A percentile compares a stretch with the other conserved stretches of the same genome.
These are phyloP conservation scores for Penicillium turbatum DNA, from an alignment of 495 filamentous ascomycete species.

Conservation along the genomic window DNA sequence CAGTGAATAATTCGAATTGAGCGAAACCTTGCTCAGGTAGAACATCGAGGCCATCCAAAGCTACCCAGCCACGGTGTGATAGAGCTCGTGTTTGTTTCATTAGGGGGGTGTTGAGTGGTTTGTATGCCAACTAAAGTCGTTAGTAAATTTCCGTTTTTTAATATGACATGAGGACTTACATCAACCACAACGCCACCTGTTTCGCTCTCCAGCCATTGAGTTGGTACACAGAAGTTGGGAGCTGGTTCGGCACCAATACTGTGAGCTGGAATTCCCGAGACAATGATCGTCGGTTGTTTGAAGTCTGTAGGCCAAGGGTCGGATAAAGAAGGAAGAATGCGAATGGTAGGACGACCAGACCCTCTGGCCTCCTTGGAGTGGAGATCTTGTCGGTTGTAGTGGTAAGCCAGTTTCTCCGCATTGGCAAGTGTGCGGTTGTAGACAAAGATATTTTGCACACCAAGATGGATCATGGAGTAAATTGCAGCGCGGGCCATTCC, in stretches of 20 bases:
- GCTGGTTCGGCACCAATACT: constrained; percentile 57
- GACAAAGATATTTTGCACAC: constrained; percentile 69
- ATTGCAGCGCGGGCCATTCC: constrained; percentile 78
- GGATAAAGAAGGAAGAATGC: constrained; percentile 51
- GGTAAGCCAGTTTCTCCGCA: constrained; percentile 58
- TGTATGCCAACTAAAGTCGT: constrained; percentile 57
- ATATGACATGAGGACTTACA: constrained; percentile 32
- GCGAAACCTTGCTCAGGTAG: constrained; percentile 76
- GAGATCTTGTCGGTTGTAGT: constrained; percentile 57
- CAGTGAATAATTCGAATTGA: constrained; percentile 77
- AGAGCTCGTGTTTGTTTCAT: constrained; percentile 58
- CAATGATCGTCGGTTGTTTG: constrained; percentile 67
- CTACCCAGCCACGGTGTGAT: constrained; percentile 62
- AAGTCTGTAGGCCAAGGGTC: constrained; percentile 60
- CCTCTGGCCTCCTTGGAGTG: constrained; percentile 15
- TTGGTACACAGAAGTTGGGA: constrained; percentile 65
- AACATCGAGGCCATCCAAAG: constrained; percentile 72
- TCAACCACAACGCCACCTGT: constrained; percentile 78
- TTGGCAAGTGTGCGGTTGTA: constrained; percentile 61
- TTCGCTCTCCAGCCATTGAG: constrained; percentile 67
- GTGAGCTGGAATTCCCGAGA: constrained; percentile 69
- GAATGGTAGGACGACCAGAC: constrained; percentile 38
- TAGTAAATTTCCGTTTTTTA: not conserved
- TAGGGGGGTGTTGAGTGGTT: constrained; percentile 66
- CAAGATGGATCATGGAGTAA: constrained; percentile 72